Evolutionary conservation across 495 filamentous ascomycete genomes (phyloP).

Genomic region (Immersiella caudata): DNA sequence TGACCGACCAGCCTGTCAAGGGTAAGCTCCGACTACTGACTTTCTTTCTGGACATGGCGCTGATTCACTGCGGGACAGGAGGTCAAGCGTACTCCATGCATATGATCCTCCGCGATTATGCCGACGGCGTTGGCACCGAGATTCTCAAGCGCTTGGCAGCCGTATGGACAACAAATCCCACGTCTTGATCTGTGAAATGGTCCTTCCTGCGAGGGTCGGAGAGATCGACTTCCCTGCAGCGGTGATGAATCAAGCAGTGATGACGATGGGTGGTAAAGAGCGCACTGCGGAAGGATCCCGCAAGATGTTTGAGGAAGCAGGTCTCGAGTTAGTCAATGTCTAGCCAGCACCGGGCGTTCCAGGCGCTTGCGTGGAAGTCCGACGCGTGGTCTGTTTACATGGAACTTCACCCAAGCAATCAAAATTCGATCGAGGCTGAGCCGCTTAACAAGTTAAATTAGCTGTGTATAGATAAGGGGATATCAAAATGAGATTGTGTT

Average conservation of each 20-base stretch:
- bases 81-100: conserved; percentile 34
- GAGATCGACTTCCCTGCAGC: conserved; percentile 31
- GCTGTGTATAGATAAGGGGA: no score
- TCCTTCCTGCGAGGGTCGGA: conserved; percentile 29
- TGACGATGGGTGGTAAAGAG: conserved; percentile 39
- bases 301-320: conserved; percentile 30
- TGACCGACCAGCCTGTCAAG: conserved; percentile 24
- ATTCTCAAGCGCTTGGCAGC: conserved; percentile 27
- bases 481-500: no score
- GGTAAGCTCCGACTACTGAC: conserved; percentile 12
- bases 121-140: conserved; percentile 23
- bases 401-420: no score
- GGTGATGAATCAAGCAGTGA: conserved; percentile 34
- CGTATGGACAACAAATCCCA: conserved; percentile 29
- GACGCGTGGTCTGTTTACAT: no score
- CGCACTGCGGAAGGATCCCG: conserved; percentile 32
- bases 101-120: conserved; percentile 32
- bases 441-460: no score
- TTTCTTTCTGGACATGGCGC: not conserved
- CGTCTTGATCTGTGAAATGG: conserved; percentile 38
- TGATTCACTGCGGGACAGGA: conserved; percentile 6
- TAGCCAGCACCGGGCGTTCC: conserved; percentile 32
- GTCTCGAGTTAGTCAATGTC: conserved; percentile 36
- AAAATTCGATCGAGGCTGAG: no score
- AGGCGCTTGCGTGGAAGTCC: conserved; percentile 26